Conservation (phyloP, 164 flowering plant genomes). For the Platanus orientalis region DNA sequence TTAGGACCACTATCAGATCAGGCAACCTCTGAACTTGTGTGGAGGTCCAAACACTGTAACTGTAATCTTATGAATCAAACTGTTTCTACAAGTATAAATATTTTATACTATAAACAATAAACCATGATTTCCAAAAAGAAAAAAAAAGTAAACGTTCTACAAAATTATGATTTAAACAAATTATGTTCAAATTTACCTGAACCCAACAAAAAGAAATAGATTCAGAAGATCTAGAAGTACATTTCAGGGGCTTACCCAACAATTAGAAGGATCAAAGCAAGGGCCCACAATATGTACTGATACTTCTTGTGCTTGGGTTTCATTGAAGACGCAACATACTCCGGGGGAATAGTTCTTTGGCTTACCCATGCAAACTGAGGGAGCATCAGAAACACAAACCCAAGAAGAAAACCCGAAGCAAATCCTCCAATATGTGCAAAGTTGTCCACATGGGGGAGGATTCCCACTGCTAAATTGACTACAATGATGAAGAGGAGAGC, state of each 20-base stretch:
- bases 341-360: slow-evolving; percentile 44
- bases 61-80: too few species aligned
- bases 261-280: slow-evolving; percentile 61
- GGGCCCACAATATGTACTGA: slow-evolving; percentile 65
- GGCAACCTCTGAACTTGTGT: too few species aligned
- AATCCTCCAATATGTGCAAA: slow-evolving; percentile 98
- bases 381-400: slow-evolving; percentile 85
- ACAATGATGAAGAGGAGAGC: slow-evolving; percentile 65
- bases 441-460: slow-evolving; percentile 89
- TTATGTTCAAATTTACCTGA: neutral
- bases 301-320: slow-evolving; percentile 65
- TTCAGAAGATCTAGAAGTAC: neutral
- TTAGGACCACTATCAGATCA: too few species aligned
- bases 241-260: slow-evolving; percentile 51
- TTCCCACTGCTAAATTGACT: slow-evolving; percentile 80
- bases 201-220: neutral
- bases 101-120: too few species aligned
- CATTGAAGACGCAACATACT: slow-evolving; percentile 20
- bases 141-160: too few species aligned
- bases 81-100: too few species aligned
- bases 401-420: slow-evolving; percentile 80
- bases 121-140: too few species aligned
- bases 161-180: too few species aligned
- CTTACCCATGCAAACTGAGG: slow-evolving; percentile 91
- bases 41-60: too few species aligned